Evolutionary conservation across 352 stramenopile species (phyloP), one percentile per base, ranked within the genome.

Genomic region (Phytophthora podocarpi): DNA sequence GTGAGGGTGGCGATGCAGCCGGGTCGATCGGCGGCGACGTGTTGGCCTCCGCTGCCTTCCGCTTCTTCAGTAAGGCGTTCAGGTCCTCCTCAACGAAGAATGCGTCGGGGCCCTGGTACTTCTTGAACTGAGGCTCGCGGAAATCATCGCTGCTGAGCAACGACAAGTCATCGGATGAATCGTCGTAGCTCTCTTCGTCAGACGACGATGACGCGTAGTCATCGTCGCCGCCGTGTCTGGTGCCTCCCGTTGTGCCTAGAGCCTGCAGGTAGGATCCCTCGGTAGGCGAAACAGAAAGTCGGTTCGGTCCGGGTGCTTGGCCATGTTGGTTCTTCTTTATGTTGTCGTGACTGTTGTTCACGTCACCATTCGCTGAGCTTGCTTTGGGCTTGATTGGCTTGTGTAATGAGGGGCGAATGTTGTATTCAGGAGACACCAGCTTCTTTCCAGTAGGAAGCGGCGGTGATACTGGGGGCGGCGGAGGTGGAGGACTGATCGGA

Each of bases 81-180:
- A 81, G 34, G n/a, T 81, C 65, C 27, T 78, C 64, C 42, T 80
- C 74, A 13, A 78, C 58, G 24, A 70, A 85, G 23, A 80, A 78
- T 4, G 63, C 45, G 21, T 70, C 59, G 4, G 59, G 51, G 7
- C 26, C 34, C 28, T 67, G 54, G 24, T 66, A 70, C 31, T 67
- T 60, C 9, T 72, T 72, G n/a, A 70, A 74, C 35, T 74, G 54
- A 34, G 59, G 52, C 15, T 70, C 54, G 9, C 35, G 45, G 21
- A 64, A 50, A n/a, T 62, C 63, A 32, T 76, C 52, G 32, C 67
- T 72, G 37, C 57, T 77, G 24, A 74, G 40, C n/a, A 73, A 15
- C 12, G 67, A 79, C 42, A 67, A 60, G n/a, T 76, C 51, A 35
- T 79, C 67, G 8, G 57, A 74, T 15, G 54, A 70, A 20, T 69